Evolutionary conservation across 108 stramenopile genomes (phyloP).

Genomic region (Pseudonitzschia multistriata): DNA sequence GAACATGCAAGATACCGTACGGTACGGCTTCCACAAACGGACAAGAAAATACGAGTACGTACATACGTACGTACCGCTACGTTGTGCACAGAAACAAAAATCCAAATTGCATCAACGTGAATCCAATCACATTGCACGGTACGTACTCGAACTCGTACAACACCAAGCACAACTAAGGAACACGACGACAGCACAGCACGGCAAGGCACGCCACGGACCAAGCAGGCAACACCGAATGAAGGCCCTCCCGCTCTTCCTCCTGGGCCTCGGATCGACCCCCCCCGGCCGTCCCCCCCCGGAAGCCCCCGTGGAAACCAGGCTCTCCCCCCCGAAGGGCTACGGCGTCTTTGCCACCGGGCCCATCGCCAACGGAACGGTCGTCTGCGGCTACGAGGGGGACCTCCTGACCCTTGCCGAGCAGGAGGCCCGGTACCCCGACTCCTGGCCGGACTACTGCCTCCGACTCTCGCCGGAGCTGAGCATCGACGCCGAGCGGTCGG

Average conservation of each 20-base stretch:
- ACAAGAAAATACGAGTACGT: too few relatives aligned
- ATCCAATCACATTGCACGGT: too few relatives aligned
- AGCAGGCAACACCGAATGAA: background rate
- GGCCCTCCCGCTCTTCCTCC: background rate
- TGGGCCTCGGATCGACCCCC: background rate
- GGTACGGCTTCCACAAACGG: too few relatives aligned
- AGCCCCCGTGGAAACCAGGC: background rate
- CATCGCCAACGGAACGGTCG: slow-evolving; percentile 15
- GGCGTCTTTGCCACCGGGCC: background rate
- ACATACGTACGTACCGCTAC: too few relatives aligned
- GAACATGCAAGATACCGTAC: too few relatives aligned
- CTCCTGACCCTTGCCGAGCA: slow-evolving; percentile 28
- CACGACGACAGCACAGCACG: background rate
- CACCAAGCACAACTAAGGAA: too few relatives aligned
- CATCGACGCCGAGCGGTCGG: slow-evolving; percentile 26
- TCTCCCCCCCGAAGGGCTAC: background rate
- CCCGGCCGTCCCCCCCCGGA: background rate
- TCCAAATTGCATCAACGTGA: too few relatives aligned
- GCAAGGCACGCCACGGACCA: background rate
- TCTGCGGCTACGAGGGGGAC: slow-evolving; percentile 50
- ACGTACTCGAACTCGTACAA: too few relatives aligned
- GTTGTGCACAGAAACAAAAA: too few relatives aligned
- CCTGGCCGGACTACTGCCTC: slow-evolving; percentile 16
- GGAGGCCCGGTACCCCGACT: slow-evolving; percentile 38
- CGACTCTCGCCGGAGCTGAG: slow-evolving; percentile 30